These are phyloP conservation scores for Paraphysoderma sedebokerense DNA, from an alignment of 371 early-diverging fungal genomes.

Conservation along the genomic window DNA sequence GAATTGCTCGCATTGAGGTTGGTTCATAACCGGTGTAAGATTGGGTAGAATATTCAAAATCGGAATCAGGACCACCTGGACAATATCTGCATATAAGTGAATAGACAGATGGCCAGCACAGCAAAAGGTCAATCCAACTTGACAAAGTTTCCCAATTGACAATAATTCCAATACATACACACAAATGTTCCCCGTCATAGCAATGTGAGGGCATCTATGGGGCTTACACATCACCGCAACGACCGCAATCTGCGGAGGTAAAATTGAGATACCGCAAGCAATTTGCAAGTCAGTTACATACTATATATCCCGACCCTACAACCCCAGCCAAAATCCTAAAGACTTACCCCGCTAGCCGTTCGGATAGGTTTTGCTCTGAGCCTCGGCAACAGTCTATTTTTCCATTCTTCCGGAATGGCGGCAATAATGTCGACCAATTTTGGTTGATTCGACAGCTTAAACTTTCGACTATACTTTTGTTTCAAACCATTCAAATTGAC, in stretches of 20 bases:
- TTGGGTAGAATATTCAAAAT: slow-evolving; percentile 99
- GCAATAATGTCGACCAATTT: slow-evolving; percentile 98
- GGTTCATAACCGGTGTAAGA: slow-evolving; percentile 99
- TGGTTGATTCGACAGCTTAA: slow-evolving; percentile 76
- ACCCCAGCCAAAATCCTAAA: too few species aligned
- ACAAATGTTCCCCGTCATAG: slow-evolving; percentile 99
- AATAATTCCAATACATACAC: slow-evolving; percentile 38
- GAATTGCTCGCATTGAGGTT: slow-evolving; percentile 99
- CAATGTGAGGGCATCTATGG: slow-evolving; percentile 99
- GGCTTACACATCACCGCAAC: slow-evolving; percentile 99
- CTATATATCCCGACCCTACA: background rate
- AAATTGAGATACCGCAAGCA: slow-evolving; percentile 1
- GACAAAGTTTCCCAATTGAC: background rate
- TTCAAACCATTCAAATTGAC: slow-evolving; percentile 81
- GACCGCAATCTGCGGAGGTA: slow-evolving; percentile 89
- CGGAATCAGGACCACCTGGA: slow-evolving; percentile 99
- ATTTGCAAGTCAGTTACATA: background rate
- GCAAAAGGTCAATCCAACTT: background rate
- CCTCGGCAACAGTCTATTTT: slow-evolving; percentile 60
- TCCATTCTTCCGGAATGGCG: slow-evolving; percentile 93
- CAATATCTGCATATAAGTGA: slow-evolving; percentile 58
- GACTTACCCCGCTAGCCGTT: slow-evolving; percentile 91
- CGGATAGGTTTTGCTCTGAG: slow-evolving; percentile 96
- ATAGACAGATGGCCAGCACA: background rate
- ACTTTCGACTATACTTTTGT: slow-evolving; percentile 47